Base-by-base conservation (phyloP, 495 filamentous ascomycete genomes). In the Talaromyces adpressus region DNA sequence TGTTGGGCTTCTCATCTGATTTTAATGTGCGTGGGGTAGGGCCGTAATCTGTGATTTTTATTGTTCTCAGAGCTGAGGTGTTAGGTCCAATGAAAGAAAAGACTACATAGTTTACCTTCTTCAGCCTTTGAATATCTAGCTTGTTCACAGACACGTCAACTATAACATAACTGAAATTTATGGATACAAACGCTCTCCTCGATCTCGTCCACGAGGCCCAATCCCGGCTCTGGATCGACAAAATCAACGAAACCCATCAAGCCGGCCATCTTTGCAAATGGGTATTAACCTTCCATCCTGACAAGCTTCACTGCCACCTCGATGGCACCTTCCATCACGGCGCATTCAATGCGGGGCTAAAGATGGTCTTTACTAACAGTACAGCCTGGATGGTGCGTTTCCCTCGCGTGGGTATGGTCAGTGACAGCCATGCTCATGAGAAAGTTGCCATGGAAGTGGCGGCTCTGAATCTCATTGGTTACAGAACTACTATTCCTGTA, bases 361-460 rank as follows among this genome's bases (percentile, higher is more conserved):
- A 76, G 41, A 65, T 78, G 51, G 61, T 71, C 12, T 79, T 79
- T 62, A 61, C 63, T 41, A 68, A 79, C 61, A 65, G 65, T 41
- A 72, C 66, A 25, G 60, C 67, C 49, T 76, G 70, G 74, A 68
- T 77, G 59, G 67, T 79, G 58, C 71, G 76, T 60, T 75, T 79
- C 62, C 73, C 77, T 66, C 70, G 74, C 7, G 65, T 66, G 25
- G 72, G 72, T 20, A 76, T 59, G 49, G 70, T 78, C 66, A 67
- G 61, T 64, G 66, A 62, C 22, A 66, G 65, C 27, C 69, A 71
- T 49, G 56, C 65, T 59, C 70, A 78, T 45, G 76, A 81, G 59
- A 81, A 81, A 62, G 71, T 81, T 59, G 65, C 71, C 9, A 80
- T 76, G 66, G 80, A 80, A 39, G 76, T 78, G 3, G 32, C 60